phyloP scores from a whole-genome alignment of 768 basidiomycete species.

The Boletus subcaerulescens region DNA sequence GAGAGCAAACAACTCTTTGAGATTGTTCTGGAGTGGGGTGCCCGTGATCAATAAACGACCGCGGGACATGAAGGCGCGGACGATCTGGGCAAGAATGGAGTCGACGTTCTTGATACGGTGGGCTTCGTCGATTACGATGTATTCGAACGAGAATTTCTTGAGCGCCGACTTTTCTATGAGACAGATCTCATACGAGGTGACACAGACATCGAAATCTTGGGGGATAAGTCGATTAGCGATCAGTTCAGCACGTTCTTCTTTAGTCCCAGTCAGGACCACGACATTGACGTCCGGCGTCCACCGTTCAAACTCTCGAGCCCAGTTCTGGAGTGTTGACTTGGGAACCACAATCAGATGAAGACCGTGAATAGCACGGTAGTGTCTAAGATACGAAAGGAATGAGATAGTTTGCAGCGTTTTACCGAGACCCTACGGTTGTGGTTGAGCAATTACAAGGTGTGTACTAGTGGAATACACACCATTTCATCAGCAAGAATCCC shows the following conservation, averaged over 20 bases:
- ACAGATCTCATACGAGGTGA: conserved; percentile 97
- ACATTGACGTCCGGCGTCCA: conserved; percentile 91
- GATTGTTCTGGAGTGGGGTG: conserved; percentile 93
- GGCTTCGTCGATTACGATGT: conserved; percentile 97
- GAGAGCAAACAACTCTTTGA: conserved; percentile 91
- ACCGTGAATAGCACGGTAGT: conserved; percentile 69
- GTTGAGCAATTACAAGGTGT: background rate
- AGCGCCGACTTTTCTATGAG: conserved; percentile 90
- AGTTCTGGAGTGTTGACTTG: conserved; percentile 98
- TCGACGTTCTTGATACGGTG: conserved; percentile 99
- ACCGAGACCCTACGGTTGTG: conserved; percentile 73
- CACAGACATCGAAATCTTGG: conserved; percentile 88
- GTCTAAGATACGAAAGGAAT: conserved; percentile 92
- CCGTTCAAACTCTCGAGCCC: conserved; percentile 86
- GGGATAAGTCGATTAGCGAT: conserved; percentile 77
- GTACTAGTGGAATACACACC: conserved; percentile 38
- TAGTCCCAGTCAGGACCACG: conserved; percentile 78
- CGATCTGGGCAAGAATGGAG: conserved; percentile 92
- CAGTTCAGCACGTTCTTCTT: conserved; percentile 84
- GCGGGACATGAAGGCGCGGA: conserved; percentile 83
- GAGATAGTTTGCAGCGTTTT: conserved; percentile 98
- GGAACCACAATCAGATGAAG: conserved; percentile 97
- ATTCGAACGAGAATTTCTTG: conserved; percentile 95
- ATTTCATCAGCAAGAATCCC: conserved; percentile 98
- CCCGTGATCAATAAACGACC: conserved; percentile 94